Evolutionary conservation across 345 rosid genomes (phyloP), one percentile per base, ranked within the genome.

Genomic region (Abelmoschus esculentus): DNA sequence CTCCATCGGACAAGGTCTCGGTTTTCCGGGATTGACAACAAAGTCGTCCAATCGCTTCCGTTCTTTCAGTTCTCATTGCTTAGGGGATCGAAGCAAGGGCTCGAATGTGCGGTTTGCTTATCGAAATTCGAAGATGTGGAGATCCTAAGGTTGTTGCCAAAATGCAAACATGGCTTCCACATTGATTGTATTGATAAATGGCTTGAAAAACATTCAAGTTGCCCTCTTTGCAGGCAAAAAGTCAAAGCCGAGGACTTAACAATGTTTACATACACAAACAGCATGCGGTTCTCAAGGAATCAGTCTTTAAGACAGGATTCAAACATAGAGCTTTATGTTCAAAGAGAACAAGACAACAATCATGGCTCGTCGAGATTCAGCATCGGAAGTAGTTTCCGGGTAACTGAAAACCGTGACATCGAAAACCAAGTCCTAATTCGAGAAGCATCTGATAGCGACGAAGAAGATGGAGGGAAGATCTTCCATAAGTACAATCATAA

Each of bases 151-250:
- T 55, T 93, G 73, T 73, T 93, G 73, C 98, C 98, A 1, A 82
- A 83, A 53, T 91, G 98, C 78, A 80, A 86, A 52, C 98, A 93
- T 71, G 98, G 93, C 17, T 93, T 93, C 56, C 96, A 93, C 73
- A 82, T 91, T 28, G 79, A 78, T 74, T 93, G 97, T 19, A 87
- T 93, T 36, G 98, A 93, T 73, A 85, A 76, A 71, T 91, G 98
- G 98, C 96, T 91, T 22, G 98, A 91, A 71, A 84, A 76, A 61
- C 93, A 93, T 76, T 90, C 98, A 0, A 89, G 95, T 67, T 93
- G 97, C 69, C 98, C 98, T 28, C 84, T 93, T 2, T 93, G 98
- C 63, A 79, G 98, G 64, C 70, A 79, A 0, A 86, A 74, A 62
- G 80, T 93, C 79, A 80, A 77, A 15, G 54, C 80, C 0, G 96